Percentiles rank a stretch among this genome's conserved stretches.
These are phyloP conservation scores for Persicaria maculosa DNA, from an alignment of 148 eudicot genomes.

Conservation along the genomic window DNA sequence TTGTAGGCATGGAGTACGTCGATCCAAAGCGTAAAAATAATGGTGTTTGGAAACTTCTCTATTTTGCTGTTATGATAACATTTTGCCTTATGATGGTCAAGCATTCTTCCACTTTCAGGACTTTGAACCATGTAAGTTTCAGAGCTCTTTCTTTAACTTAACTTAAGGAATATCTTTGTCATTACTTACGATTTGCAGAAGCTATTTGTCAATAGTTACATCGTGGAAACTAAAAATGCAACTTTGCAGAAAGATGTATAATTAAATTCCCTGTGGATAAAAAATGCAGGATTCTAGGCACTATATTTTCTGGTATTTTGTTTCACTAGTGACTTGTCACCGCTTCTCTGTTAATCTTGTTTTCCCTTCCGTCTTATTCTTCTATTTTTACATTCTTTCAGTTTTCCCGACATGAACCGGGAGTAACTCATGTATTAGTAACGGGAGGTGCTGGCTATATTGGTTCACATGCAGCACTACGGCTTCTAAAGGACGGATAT, in stretches of 20 bases:
- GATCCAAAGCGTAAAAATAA: conserved; percentile 60
- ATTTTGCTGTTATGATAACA: conserved; percentile 47
- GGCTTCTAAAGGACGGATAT: conserved; percentile 70
- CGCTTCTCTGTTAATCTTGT: neutral
- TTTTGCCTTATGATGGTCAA: conserved; percentile 55
- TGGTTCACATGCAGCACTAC: conserved; percentile 88
- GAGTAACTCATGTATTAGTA: conserved; percentile 82
- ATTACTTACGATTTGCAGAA: neutral
- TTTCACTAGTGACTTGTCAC: neutral
- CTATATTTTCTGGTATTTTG: neutral
- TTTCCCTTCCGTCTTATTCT: neutral
- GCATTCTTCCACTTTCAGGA: conserved; percentile 45
- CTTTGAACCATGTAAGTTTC: conserved; percentile 51
- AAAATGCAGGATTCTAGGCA: neutral
- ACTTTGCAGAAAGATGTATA: too few species aligned
- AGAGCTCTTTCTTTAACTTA: neutral
- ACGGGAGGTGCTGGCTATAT: conserved; percentile 98
- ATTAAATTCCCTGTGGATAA: neutral
- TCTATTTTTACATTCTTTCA: conserved; percentile 19
- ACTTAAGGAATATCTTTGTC: neutral
- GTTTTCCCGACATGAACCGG: conserved; percentile 71
- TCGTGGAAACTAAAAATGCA: too few species aligned
- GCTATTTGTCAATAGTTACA: neutral
- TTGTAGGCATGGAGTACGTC: conserved; percentile 58
- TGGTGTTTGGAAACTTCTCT: conserved; percentile 38